These are phyloP conservation scores for Leccinum subrobustum DNA, from an alignment of 1,284 basidiomycete genomes.

Conservation along the genomic window DNA sequence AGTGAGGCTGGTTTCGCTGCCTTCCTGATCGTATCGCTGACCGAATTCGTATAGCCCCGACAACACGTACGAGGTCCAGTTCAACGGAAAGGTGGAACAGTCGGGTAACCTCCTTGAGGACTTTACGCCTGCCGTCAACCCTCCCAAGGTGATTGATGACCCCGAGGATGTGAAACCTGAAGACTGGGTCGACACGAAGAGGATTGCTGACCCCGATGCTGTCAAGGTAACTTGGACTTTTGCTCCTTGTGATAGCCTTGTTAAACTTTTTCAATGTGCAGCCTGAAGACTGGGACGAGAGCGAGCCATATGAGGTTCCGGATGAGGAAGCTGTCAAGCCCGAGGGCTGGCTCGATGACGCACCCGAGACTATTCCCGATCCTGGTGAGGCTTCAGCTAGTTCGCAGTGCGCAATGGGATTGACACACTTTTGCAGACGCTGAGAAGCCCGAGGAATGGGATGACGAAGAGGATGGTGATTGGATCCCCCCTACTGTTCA, in stretches of 20 bases:
- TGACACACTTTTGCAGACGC: conserved; percentile 52
- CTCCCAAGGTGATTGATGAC: conserved; percentile 90
- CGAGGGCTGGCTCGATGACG: conserved; percentile 94
- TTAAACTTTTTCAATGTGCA: conserved; percentile 25
- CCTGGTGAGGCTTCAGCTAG: conserved; percentile 54
- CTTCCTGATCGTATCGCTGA: not conserved
- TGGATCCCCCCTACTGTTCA: conserved; percentile 89
- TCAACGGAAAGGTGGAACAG: conserved; percentile 85
- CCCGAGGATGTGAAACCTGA: conserved; percentile 88
- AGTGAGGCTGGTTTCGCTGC: conserved; percentile 51
- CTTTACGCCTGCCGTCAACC: conserved; percentile 96
- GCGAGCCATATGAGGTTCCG: conserved; percentile 85
- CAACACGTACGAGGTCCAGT: conserved; percentile 91
- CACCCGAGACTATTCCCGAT: conserved; percentile 81
- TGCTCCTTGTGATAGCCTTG: not conserved
- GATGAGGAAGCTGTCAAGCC: conserved; percentile 90
- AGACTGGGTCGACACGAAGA: conserved; percentile 91
- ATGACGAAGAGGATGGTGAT: conserved; percentile 98
- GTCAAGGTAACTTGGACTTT: conserved; percentile 56
- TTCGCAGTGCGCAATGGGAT: not conserved
- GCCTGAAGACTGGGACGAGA: conserved; percentile 97
- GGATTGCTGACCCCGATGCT: conserved; percentile 84
- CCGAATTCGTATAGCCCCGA: conserved; percentile 63
- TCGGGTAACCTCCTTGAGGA: conserved; percentile 89
- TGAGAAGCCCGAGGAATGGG: conserved; percentile 99